A percentile compares a stretch with the other conserved stretches of the same genome.
phyloP scores from a whole-genome alignment of 2,329 filamentous ascomycete species.

The Plectosphaerella plurivora region DNA sequence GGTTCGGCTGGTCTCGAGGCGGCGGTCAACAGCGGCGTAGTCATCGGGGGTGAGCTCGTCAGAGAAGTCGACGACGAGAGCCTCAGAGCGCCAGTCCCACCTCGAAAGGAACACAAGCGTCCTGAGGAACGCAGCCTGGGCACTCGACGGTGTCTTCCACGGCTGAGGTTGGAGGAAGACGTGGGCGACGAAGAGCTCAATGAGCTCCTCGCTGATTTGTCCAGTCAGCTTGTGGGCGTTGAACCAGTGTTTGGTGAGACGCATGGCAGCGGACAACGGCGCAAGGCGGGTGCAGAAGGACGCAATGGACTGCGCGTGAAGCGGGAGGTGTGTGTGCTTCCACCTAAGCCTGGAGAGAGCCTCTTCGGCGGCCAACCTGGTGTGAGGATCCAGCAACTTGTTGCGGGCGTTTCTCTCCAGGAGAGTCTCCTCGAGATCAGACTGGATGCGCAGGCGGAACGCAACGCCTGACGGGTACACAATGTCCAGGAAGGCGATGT shows the following conservation, averaged over 20 bases:
- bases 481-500: constrained; percentile 79
- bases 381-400: constrained; percentile 59
- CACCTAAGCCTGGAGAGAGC: constrained; percentile 69
- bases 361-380: constrained; percentile 64
- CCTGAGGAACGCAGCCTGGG: constrained; percentile 75
- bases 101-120: constrained; percentile 73
- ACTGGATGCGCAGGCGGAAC: constrained; percentile 84
- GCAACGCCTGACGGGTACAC: constrained; percentile 65
- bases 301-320: constrained; percentile 77
- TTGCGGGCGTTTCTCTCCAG: constrained; percentile 76
- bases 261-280: constrained; percentile 75
- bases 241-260: constrained; percentile 88
- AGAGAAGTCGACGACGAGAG: constrained; percentile 74
- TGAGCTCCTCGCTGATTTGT: constrained; percentile 73
- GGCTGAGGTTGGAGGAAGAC: constrained; percentile 80
- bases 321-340: constrained; percentile 65
- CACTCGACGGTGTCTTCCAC: constrained; percentile 72
- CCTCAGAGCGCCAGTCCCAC: constrained; percentile 89
- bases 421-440: constrained; percentile 79
- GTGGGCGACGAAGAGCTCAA: constrained; percentile 77
- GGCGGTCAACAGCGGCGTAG: constrained; percentile 59
- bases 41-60: constrained; percentile 59
- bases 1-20: constrained; percentile 79
- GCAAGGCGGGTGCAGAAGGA: constrained; percentile 77
- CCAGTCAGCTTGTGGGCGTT: constrained; percentile 71